These are phyloP conservation scores for Wallacemonas sp. DNA, from an alignment of 208 protist genomes.

Conservation along the genomic window DNA sequence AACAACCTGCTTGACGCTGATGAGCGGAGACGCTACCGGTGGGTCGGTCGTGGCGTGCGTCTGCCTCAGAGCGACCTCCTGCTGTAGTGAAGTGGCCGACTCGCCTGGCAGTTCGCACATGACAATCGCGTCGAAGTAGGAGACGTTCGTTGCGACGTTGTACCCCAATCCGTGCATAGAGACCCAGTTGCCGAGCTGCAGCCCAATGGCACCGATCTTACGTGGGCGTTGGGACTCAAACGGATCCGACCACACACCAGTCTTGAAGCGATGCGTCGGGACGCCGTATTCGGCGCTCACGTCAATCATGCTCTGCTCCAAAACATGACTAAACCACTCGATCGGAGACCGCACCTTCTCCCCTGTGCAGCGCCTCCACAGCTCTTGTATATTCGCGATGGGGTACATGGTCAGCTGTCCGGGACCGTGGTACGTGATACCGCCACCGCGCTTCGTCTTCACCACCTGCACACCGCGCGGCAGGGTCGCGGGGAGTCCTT, in stretches of 20 bases:
- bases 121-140: conserved; percentile 75
- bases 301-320: conserved; percentile 80
- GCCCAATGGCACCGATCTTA: conserved; percentile 82
- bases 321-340: conserved; percentile 76
- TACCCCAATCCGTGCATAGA: conserved; percentile 87
- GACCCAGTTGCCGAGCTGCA: conserved; percentile 86
- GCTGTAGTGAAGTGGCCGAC: conserved; percentile 53
- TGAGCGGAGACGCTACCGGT: conserved; percentile 5
- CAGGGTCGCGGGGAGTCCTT: conserved; percentile 33
- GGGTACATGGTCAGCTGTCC: conserved; percentile 89
- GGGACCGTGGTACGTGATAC: conserved; percentile 86
- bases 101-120: conserved; percentile 83
- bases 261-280: conserved; percentile 62
- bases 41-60: not conserved
- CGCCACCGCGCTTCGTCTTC: conserved; percentile 72
- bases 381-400: conserved; percentile 67
- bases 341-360: conserved; percentile 74
- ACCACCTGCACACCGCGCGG: conserved; percentile 50
- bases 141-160: conserved; percentile 70
- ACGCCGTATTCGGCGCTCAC: conserved; percentile 48
- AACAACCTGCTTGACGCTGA: conserved; percentile 8
- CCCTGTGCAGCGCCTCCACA: conserved; percentile 58
- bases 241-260: conserved; percentile 71
- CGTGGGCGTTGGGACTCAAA: conserved; percentile 17
- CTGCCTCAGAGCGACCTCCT: conserved; percentile 34